A percentile compares a stretch with the other conserved stretches of the same genome.
These are phyloP conservation scores for Cordyceps fumosorosea DNA, from an alignment of 2,329 filamentous ascomycete species.

Conservation along the genomic window DNA sequence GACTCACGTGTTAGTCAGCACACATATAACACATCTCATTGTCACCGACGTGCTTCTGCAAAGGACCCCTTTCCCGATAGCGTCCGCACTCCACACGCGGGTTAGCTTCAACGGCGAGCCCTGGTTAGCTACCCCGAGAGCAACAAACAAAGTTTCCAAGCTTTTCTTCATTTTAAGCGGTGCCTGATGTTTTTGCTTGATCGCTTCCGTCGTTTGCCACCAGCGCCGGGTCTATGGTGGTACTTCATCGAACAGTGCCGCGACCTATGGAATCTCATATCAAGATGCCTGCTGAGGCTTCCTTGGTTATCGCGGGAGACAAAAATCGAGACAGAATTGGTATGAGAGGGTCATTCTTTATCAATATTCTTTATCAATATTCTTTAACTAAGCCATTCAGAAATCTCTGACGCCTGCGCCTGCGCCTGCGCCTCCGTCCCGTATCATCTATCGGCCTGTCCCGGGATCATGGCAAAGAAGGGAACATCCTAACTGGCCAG, in stretches of 20 bases:
- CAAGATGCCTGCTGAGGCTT: neutral
- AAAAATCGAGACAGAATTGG: neutral
- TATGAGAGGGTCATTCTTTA: neutral
- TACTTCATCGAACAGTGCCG: neutral
- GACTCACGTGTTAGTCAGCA: too few species aligned
- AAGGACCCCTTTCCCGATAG: too few species aligned
- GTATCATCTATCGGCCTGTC: slow-evolving; percentile 15
- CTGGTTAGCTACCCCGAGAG: too few species aligned
- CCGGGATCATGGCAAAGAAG: slow-evolving; percentile 18
- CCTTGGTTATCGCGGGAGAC: neutral
- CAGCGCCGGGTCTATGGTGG: neutral
- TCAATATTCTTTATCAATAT: too few species aligned
- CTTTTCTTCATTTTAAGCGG: too few species aligned
- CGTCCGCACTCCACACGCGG: too few species aligned
- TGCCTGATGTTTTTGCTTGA: too few species aligned
- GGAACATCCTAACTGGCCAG: slow-evolving; percentile 17
- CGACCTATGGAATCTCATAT: neutral
- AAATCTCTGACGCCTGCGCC: neutral
- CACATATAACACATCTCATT: too few species aligned
- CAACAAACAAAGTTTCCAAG: too few species aligned
- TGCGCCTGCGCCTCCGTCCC: neutral
- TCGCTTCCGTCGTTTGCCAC: too few species aligned
- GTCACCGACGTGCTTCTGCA: too few species aligned
- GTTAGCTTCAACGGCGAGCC: too few species aligned
- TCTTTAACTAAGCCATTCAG: neutral